A percentile compares a stretch with the other conserved stretches of the same genome.
Evolutionary conservation across 2,329 filamentous ascomycete genomes (phyloP).

Genomic region (Cadophora sp.): DNA sequence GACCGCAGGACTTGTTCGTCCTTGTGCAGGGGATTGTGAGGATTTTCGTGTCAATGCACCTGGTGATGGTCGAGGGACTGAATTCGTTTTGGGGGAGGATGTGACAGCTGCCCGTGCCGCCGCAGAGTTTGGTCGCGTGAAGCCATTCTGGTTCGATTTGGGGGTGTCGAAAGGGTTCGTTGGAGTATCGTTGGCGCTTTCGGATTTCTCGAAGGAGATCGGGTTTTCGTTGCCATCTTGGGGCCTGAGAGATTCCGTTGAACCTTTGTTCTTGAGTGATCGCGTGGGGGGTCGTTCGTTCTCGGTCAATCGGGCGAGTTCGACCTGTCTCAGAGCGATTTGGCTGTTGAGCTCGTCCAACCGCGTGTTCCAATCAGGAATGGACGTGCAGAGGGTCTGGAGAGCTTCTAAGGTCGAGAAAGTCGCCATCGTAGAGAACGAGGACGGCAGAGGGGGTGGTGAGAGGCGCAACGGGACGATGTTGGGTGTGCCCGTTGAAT

Average conservation of each 20-base stretch:
- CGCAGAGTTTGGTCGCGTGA: constrained; percentile 30
- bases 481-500: constrained; percentile 5
- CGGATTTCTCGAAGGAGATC: constrained; percentile 25
- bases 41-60: constrained; percentile 34
- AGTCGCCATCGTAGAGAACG: constrained; percentile 23
- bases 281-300: constrained; percentile 45
- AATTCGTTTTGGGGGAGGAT: constrained; percentile 25
- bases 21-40: constrained; percentile 34
- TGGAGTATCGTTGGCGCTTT: constrained; percentile 28
- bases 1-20: constrained; percentile 27
- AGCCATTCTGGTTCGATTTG: constrained; percentile 27
- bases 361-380: constrained; percentile 65
- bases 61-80: constrained; percentile 27
- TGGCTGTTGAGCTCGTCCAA: constrained; percentile 66
- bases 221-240: constrained; percentile 39
- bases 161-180: constrained; percentile 33
- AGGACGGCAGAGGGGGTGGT: not conserved
- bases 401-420: constrained; percentile 59
- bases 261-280: constrained; percentile 46
- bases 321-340: constrained; percentile 66
- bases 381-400: constrained; percentile 59
- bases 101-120: constrained; percentile 30
- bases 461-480: not conserved
- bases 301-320: constrained; percentile 59
- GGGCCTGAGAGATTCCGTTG: constrained; percentile 45